Conservation (phyloP, 2,329 filamentous ascomycete species). For the Helotiales sp. region DNA sequence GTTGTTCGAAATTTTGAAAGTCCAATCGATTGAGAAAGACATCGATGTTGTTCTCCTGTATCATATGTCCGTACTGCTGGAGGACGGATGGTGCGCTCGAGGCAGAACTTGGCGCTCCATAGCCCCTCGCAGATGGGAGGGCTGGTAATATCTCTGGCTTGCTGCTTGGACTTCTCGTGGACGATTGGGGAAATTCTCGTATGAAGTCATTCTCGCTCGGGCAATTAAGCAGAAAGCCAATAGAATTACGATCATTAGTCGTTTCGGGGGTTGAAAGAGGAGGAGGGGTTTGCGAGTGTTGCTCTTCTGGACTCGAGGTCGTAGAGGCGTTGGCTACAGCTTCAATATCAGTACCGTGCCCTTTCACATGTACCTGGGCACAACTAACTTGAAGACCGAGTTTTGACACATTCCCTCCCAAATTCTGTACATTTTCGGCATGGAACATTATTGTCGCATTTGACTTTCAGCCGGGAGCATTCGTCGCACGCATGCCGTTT, state of each 20-base stretch:
- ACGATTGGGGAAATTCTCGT: slow-evolving; percentile 38
- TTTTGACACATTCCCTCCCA: slow-evolving; percentile 41
- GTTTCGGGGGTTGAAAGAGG: slow-evolving; percentile 34
- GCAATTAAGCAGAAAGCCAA: slow-evolving; percentile 42
- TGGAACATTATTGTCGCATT: slow-evolving; percentile 43
- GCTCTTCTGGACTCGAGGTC: slow-evolving; percentile 36
- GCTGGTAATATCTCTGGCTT: slow-evolving; percentile 23
- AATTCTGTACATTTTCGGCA: slow-evolving; percentile 43
- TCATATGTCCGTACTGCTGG: slow-evolving; percentile 28
- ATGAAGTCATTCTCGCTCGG: slow-evolving; percentile 40
- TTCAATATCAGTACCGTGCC: slow-evolving; percentile 11
- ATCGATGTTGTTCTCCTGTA: slow-evolving; percentile 32
- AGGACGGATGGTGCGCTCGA: slow-evolving; percentile 10
- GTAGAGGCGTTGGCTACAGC: slow-evolving; percentile 9
- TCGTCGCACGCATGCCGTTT: slow-evolving; percentile 44
- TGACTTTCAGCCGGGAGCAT: slow-evolving; percentile 43
- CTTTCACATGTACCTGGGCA: background rate
- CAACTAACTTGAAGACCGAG: slow-evolving; percentile 32
- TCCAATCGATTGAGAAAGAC: slow-evolving; percentile 37
- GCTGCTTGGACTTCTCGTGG: slow-evolving; percentile 32
- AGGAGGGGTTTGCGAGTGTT: slow-evolving; percentile 24
- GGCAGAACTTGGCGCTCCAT: slow-evolving; percentile 15
- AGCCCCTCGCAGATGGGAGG: slow-evolving; percentile 13
- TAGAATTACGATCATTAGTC: slow-evolving; percentile 41
- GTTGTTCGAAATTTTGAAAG: slow-evolving; percentile 37